Percentiles rank a stretch among this genome's conserved stretches.
These are phyloP conservation scores for Phytopythium montanum DNA, from an alignment of 352 stramenopile genomes.

Conservation along the genomic window DNA sequence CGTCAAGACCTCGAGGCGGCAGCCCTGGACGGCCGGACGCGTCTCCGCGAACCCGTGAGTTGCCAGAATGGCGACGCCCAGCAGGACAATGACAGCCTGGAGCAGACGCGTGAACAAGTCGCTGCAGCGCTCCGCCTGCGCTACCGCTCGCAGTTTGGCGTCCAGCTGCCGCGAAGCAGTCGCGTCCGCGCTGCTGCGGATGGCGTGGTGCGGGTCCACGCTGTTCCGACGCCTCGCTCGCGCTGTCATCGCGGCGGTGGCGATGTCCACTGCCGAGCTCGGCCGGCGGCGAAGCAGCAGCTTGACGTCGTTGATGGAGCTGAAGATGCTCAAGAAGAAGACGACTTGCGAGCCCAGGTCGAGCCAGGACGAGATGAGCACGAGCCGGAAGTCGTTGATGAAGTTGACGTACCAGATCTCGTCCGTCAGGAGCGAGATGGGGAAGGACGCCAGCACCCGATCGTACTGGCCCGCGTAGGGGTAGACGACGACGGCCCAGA, in stretches of 20 bases:
- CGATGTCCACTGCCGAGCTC: not conserved
- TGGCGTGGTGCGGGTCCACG: not conserved
- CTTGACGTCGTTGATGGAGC: constrained; percentile 8
- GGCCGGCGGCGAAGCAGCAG: not conserved
- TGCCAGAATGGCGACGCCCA: not conserved
- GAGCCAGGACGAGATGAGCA: constrained; percentile 9
- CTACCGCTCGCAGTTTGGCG: not conserved
- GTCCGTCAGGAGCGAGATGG: not conserved
- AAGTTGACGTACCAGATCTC: constrained; percentile 9
- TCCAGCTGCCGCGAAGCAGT: not conserved
- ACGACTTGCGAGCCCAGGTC: constrained; percentile 2
- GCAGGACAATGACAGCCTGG: not conserved
- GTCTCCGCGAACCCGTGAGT: not conserved
- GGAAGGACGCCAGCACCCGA: not conserved
- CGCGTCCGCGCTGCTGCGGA: not conserved
- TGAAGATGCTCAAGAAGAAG: constrained; percentile 9
- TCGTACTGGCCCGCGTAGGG: constrained; percentile 4
- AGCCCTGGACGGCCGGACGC: not conserved
- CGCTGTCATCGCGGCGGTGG: too few species aligned
- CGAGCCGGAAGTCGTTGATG: constrained; percentile 7
- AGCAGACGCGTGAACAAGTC: not conserved
- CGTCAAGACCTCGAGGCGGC: constrained; percentile 1
- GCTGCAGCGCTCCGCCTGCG: not conserved
- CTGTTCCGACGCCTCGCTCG: not conserved
- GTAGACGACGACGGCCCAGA: not conserved